Conservation (phyloP, 164 flowering plant species). For the Vitis amurensis region DNA sequence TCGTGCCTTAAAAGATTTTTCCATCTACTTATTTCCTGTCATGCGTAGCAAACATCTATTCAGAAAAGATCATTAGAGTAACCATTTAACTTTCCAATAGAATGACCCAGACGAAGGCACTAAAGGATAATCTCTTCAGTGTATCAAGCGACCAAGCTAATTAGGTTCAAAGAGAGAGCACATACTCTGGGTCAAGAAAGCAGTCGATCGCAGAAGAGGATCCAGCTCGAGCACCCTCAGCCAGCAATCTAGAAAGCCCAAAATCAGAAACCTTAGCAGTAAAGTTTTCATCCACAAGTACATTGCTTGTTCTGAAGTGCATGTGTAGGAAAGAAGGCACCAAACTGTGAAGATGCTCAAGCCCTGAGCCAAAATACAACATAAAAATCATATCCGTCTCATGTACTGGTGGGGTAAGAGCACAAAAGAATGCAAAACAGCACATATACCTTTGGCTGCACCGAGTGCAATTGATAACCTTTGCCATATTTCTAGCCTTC, state of each 20-base stretch:
- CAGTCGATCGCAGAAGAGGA: constrained; percentile 34
- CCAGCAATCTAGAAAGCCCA: constrained; percentile 39
- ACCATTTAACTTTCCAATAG: no score
- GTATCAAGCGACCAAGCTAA: no score
- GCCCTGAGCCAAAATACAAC: constrained; percentile 25
- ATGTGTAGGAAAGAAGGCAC: constrained; percentile 43
- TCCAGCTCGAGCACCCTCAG: constrained; percentile 29
- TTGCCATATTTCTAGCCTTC: constrained; percentile 39
- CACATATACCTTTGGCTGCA: constrained; percentile 46
- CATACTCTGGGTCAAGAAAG: constrained; percentile 52
- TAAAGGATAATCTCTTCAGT: no score
- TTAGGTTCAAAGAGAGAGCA: background rate
- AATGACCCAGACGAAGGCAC: no score
- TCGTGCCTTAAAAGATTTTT: no score
- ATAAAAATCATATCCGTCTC: no score
- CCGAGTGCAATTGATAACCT: constrained; percentile 42
- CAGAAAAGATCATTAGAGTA: no score
- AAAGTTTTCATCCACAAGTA: constrained; percentile 46
- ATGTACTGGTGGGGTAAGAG: no score
- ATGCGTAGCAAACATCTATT: no score
- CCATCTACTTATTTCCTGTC: no score
- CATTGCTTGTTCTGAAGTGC: constrained; percentile 50
- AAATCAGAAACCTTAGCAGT: constrained; percentile 48
- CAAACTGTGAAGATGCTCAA: constrained; percentile 44
- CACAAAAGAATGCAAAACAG: no score